Base-by-base conservation (phyloP, 2,329 filamentous ascomycete genomes). In the Fusarium sterilihyphosum region DNA sequence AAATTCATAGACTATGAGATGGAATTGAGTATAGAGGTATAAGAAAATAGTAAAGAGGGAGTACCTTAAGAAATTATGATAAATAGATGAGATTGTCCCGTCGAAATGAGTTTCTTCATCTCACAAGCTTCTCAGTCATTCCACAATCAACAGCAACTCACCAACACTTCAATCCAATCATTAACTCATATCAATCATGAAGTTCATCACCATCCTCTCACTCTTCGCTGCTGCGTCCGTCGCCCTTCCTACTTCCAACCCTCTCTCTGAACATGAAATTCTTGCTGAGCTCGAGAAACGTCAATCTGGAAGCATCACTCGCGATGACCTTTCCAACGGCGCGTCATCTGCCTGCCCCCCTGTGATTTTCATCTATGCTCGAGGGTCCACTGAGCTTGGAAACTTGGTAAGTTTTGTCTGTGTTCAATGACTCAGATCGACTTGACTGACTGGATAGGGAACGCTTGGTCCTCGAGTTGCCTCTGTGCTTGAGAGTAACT, bases 351-450 rank as follows among this genome's bases (percentile, higher is more conserved):
- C 75, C 31, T 85, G 83, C 64, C 83, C 83, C 2, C 70, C 61
- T 14, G 80, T 79, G 11, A 83, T 84, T 63, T 80, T 83, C 70
- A 82, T 84, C 73, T 84, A 78, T 65, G 83, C 83, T 54, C 81
- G 83, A 6, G 83, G 78, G 17, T 83, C 83, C 2, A 81, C 79
- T 13, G 83, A 84, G 70, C 44, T 66, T 17, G 83, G 83, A 41
- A 84, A 84, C 73, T 76, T 84, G 78, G 83, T 82, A 66, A 68
- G 61, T 61, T 14, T 10, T 8, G 16, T 17, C 2, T 10, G 18
- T 17, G 3, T 5, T 5, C 6, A 12, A 2, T 13, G 7, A 24
- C 4, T 3, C 2, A 24, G 18, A 20, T 10, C 1, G 4, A 1
- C n/a, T 26, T 41, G 13, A 12, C 11, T 44, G 6, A 31, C 4